A percentile compares a stretch with the other conserved stretches of the same genome.
Conservation (phyloP, 495 filamentous ascomycete genomes). For the Chlorociboria aeruginascens region DNA sequence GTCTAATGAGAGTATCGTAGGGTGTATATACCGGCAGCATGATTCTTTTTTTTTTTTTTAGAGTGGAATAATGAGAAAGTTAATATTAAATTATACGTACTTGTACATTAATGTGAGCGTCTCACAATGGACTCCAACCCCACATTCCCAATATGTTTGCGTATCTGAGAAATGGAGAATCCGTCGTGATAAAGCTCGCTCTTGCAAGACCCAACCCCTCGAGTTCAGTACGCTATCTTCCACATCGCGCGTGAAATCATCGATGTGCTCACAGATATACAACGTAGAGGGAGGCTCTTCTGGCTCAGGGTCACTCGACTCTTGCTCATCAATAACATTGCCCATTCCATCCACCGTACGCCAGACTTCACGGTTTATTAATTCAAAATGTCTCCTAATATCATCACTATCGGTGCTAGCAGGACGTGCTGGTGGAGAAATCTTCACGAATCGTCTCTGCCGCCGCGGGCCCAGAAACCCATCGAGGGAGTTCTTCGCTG, state of each 20-base stretch:
- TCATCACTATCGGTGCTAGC: too few relatives aligned
- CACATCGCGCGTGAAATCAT: not conserved
- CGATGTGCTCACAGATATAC: not conserved
- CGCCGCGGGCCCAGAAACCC: not conserved
- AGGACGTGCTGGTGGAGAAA: not conserved
- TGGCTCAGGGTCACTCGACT: too few relatives aligned
- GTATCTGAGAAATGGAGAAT: not conserved
- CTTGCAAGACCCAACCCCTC: not conserved
- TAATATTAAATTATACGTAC: not conserved
- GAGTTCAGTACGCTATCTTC: not conserved
- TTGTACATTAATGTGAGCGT: slow-evolving; percentile 5
- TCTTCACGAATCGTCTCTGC: not conserved
- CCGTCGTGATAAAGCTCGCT: not conserved
- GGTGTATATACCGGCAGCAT: not conserved
- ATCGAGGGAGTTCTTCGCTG: not conserved
- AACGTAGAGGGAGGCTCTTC: not conserved
- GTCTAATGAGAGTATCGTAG: not conserved
- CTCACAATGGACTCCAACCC: slow-evolving; percentile 25
- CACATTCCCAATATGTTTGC: not conserved
- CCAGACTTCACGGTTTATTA: too few relatives aligned
- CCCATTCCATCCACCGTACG: too few relatives aligned
- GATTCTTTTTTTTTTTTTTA: too few relatives aligned
- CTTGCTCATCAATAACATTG: too few relatives aligned
- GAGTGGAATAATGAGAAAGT: too few relatives aligned
- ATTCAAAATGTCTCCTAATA: too few relatives aligned